Conservation (phyloP, 2,329 filamentous ascomycete species). For the Botrytis deweyae region DNA sequence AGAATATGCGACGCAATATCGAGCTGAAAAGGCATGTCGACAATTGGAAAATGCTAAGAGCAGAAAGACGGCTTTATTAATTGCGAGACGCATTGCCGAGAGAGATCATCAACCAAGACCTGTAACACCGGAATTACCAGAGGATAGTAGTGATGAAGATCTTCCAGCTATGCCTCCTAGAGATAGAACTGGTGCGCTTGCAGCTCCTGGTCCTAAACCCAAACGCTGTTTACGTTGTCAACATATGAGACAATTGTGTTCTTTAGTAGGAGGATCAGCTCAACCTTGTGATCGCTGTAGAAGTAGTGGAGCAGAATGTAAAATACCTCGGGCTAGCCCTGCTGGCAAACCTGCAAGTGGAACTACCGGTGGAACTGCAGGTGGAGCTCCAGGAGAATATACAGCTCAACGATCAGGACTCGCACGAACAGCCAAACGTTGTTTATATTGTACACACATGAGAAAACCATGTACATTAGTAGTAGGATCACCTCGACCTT, state of each 20-base stretch:
- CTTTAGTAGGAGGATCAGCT: neutral
- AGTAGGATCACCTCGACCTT: neutral
- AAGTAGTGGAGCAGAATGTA: neutral
- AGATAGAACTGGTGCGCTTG: neutral
- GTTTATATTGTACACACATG: constrained; percentile 3
- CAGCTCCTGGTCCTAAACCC: neutral
- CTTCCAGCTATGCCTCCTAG: neutral
- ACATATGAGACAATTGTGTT: neutral
- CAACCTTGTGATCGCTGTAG: constrained; percentile 4
- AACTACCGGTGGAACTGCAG: neutral
- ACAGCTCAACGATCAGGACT: neutral
- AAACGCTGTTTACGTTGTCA: constrained; percentile 9
- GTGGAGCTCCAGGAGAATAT: neutral
- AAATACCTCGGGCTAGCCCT: neutral
- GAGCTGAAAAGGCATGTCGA: neutral
- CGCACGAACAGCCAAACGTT: neutral
- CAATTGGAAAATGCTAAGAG: neutral
- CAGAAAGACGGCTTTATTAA: neutral
- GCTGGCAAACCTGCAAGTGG: neutral
- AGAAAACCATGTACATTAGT: constrained; percentile 5
- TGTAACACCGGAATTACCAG: neutral
- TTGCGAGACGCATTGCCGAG: neutral
- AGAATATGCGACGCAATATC: neutral
- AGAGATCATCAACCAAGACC: constrained; percentile 2
- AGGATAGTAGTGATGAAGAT: constrained; percentile 19